phyloP scores from a whole-genome alignment of 768 basidiomycete genomes.

The Leccinum arenicola region DNA sequence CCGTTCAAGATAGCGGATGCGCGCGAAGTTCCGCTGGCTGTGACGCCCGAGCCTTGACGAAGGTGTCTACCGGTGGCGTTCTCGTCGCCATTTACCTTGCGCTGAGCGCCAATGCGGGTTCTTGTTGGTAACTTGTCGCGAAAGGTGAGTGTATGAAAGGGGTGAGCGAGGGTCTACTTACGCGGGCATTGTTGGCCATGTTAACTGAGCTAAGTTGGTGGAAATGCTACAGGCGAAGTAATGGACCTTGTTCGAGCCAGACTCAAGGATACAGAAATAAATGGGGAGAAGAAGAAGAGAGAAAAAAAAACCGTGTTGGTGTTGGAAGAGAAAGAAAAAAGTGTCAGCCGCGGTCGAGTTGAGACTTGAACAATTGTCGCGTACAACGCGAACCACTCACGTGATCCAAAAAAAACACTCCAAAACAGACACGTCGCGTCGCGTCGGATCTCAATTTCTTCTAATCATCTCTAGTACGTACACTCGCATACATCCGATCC shows the following conservation, averaged over 20 bases:
- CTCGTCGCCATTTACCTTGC: slow-evolving; percentile 71
- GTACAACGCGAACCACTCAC: slow-evolving; percentile 38
- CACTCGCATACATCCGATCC: slow-evolving; percentile 40
- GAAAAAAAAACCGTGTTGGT: slow-evolving; percentile 4
- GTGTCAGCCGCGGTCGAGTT: slow-evolving; percentile 36
- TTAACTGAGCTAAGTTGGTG: slow-evolving; percentile 6
- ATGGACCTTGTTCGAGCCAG: slow-evolving; percentile 15
- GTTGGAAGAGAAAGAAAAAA: slow-evolving; percentile 25
- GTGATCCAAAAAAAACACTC: slow-evolving; percentile 34
- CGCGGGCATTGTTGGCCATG: slow-evolving; percentile 64
- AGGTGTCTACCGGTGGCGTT: slow-evolving; percentile 69
- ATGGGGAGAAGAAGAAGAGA: slow-evolving; percentile 29
- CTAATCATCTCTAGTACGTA: not conserved
- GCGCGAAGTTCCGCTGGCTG: slow-evolving; percentile 47
- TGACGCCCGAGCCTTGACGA: slow-evolving; percentile 56
- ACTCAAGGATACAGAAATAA: slow-evolving; percentile 10
- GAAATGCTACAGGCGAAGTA: slow-evolving; percentile 27
- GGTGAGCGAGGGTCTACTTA: slow-evolving; percentile 31
- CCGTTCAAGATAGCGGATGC: slow-evolving; percentile 39
- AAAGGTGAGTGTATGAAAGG: slow-evolving; percentile 3
- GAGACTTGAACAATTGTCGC: slow-evolving; percentile 29
- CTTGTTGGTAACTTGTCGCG: slow-evolving; percentile 61
- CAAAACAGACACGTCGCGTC: slow-evolving; percentile 38
- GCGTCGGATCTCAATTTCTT: not conserved
- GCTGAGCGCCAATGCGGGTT: slow-evolving; percentile 58